Evolutionary conservation across 2,329 filamentous ascomycete species (phyloP).

Genomic region (Penicillium hesseltinei): DNA sequence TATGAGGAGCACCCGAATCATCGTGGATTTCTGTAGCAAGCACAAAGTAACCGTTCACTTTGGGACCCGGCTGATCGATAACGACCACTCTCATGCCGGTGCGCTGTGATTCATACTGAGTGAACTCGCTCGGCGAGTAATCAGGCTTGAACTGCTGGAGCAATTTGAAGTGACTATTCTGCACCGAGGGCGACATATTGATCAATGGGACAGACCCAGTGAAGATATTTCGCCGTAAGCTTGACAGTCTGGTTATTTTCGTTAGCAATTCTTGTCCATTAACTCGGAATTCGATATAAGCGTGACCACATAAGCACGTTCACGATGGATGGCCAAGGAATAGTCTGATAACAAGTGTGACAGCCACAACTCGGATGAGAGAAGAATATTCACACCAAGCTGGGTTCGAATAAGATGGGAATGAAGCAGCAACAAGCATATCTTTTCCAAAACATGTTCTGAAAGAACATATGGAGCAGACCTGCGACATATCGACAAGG

Average conservation of each 20-base stretch:
- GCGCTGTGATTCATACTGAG: conserved; percentile 91
- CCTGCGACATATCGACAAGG: conserved; percentile 10
- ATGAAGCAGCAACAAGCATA: not conserved
- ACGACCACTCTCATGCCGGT: conserved; percentile 95
- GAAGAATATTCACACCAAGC: not conserved
- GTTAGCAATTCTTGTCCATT: conserved; percentile 18
- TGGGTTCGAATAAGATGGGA: not conserved
- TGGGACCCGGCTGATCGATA: conserved; percentile 90
- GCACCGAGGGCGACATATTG: conserved; percentile 56
- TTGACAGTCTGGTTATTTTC: conserved; percentile 19
- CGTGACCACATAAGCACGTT: not conserved
- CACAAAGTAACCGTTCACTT: conserved; percentile 90
- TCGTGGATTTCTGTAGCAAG: conserved; percentile 97
- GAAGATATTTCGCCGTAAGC: conserved; percentile 20
- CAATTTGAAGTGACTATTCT: conserved; percentile 68
- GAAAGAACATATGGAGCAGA: conserved; percentile 8
- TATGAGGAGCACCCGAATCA: conserved; percentile 89
- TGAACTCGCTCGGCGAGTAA: conserved; percentile 84
- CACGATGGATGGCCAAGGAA: not conserved
- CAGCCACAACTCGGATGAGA: not conserved
- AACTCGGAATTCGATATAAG: not conserved
- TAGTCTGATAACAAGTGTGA: not conserved
- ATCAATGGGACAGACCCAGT: conserved; percentile 22
- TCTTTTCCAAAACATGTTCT: not conserved
- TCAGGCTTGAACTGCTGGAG: conserved; percentile 84